A percentile compares a stretch with the other conserved stretches of the same genome.
These are phyloP conservation scores for Claviceps maximensis DNA, from an alignment of 2,329 filamentous ascomycete genomes.

Conservation along the genomic window DNA sequence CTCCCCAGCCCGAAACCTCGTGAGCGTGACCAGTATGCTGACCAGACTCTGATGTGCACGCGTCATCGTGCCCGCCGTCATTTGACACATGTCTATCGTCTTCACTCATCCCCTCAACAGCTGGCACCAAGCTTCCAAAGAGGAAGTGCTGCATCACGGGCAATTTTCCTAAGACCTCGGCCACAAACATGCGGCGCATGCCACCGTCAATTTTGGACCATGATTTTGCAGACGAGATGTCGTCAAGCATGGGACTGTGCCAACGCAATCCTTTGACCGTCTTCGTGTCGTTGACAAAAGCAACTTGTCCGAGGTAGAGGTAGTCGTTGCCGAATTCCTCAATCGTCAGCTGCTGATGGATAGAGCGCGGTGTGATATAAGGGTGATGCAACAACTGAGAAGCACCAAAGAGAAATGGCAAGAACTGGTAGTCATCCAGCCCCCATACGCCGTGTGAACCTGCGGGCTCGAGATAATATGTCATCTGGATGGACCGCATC, in stretches of 20 bases:
- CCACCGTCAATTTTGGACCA: constrained; percentile 90
- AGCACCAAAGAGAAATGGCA: constrained; percentile 90
- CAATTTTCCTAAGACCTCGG: constrained; percentile 81
- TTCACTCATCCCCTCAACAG: constrained; percentile 66
- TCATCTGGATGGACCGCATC: constrained; percentile 78
- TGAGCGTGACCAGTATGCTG: constrained; percentile 48
- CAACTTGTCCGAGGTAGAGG: constrained; percentile 83
- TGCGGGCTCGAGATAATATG: constrained; percentile 93
- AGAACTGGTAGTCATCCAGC: constrained; percentile 91
- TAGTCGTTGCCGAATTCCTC: constrained; percentile 78
- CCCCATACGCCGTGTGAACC: constrained; percentile 98
- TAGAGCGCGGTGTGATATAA: constrained; percentile 64
- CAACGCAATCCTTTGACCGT: constrained; percentile 87
- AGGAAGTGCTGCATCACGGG: constrained; percentile 98
- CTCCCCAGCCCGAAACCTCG: constrained; percentile 66
- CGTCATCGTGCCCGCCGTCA: constrained; percentile 38
- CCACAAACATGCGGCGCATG: constrained; percentile 94
- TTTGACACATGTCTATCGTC: constrained; percentile 36
- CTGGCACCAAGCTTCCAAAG: constrained; percentile 75
- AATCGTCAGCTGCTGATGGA: constrained; percentile 77
- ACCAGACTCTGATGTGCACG: constrained; percentile 28
- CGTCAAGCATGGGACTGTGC: constrained; percentile 97
- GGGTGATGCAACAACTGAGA: constrained; percentile 77
- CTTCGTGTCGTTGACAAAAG: constrained; percentile 92
- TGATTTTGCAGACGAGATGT: constrained; percentile 79